phyloP scores from a whole-genome alignment of 306 rosid genomes.

The Prinsepia uniflora region DNA sequence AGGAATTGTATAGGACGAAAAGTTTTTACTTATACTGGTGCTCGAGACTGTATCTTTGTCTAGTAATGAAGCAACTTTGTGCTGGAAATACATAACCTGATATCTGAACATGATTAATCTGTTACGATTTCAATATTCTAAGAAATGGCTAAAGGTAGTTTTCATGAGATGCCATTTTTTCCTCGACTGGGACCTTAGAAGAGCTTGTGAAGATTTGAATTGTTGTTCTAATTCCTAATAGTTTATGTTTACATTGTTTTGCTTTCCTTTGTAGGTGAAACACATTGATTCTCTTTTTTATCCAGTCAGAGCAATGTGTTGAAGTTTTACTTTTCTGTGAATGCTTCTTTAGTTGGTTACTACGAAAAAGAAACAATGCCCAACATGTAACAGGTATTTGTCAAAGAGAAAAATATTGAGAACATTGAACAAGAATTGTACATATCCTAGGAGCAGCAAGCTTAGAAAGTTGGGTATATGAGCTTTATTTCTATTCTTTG shows the following conservation, averaged over 20 bases:
- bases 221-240: no score
- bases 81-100: background rate
- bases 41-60: slow-evolving; percentile 5
- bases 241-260: slow-evolving; percentile 16
- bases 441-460: no score
- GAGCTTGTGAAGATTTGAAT: no score
- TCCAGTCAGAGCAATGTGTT: slow-evolving; percentile 40
- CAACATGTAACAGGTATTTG: no score
- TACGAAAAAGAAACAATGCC: no score
- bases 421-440: no score
- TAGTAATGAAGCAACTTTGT: background rate
- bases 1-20: slow-evolving; percentile 13
- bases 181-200: background rate
- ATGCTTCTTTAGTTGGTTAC: no score
- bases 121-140: background rate
- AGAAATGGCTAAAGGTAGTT: background rate
- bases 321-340: no score
- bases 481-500: no score
- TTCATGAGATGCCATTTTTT: slow-evolving; percentile 9
- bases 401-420: no score
- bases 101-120: background rate
- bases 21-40: slow-evolving; percentile 3
- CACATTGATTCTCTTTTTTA: slow-evolving; percentile 32
- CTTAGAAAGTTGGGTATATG: no score
- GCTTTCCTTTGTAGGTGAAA: slow-evolving; percentile 35